Conservation (phyloP, 2,329 filamentous ascomycete genomes). For the Fusarium brevicatenulatum region DNA sequence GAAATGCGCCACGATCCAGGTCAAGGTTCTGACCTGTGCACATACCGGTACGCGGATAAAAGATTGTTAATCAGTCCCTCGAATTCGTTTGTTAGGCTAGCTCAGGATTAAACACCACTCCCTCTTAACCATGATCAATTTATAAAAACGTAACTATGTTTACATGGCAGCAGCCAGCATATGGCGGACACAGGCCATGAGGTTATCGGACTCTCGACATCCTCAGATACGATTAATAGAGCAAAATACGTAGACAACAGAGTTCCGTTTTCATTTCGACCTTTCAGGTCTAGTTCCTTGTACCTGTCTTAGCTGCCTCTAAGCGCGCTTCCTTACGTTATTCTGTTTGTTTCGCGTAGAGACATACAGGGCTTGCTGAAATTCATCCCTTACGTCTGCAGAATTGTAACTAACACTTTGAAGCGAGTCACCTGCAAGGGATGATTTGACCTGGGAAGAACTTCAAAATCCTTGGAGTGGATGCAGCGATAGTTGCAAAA, state of each 20-base stretch:
- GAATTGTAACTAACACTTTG: neutral
- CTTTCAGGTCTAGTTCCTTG: neutral
- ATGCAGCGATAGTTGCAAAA: neutral
- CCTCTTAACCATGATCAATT: neutral
- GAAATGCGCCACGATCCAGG: constrained; percentile 33
- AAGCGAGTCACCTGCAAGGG: neutral
- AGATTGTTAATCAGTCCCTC: constrained; percentile 19
- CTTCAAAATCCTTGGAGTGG: neutral
- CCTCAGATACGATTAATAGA: neutral
- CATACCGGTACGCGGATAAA: neutral
- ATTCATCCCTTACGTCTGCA: constrained; percentile 1
- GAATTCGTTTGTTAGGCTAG: neutral
- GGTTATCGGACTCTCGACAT: neutral
- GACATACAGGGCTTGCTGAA: constrained; percentile 6
- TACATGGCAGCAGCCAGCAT: neutral
- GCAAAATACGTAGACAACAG: neutral
- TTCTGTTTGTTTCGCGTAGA: constrained; percentile 26
- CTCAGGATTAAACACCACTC: neutral
- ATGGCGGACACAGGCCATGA: neutral
- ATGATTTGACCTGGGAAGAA: neutral
- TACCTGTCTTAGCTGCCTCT: constrained; percentile 5
- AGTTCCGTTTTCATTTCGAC: neutral
- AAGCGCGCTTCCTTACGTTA: neutral
- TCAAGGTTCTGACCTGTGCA: constrained; percentile 19
- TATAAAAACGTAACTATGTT: neutral